Evolutionary conservation across 2,329 filamentous ascomycete genomes (phyloP).

Genomic region (Penicillium sp.): DNA sequence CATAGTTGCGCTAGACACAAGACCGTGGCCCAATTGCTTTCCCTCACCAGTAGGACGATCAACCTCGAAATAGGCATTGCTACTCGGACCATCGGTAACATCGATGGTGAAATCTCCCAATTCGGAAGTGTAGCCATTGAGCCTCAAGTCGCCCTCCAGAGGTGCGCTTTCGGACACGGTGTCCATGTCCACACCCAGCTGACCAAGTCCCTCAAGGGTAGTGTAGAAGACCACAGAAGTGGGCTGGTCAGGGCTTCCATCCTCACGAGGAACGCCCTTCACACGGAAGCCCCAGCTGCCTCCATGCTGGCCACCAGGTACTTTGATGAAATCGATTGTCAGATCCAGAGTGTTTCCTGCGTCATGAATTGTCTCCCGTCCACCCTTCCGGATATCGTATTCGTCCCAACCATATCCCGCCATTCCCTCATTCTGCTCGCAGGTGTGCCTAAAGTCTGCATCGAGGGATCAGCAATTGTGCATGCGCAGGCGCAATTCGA

Average conservation of each 20-base stretch:
- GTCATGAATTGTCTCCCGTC: slow-evolving; percentile 88
- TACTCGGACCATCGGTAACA: slow-evolving; percentile 71
- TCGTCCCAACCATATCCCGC: slow-evolving; percentile 97
- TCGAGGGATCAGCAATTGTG: slow-evolving; percentile 24
- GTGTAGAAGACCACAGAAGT: slow-evolving; percentile 83
- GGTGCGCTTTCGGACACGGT: slow-evolving; percentile 53
- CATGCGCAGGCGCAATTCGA: background rate
- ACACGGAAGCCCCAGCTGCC: slow-evolving; percentile 92
- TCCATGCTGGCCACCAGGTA: slow-evolving; percentile 80
- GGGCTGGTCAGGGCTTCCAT: slow-evolving; percentile 68
- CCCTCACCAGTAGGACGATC: slow-evolving; percentile 66
- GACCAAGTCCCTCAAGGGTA: slow-evolving; percentile 74
- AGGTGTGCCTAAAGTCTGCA: slow-evolving; percentile 85
- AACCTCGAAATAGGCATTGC: slow-evolving; percentile 60
- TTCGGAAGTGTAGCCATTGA: slow-evolving; percentile 70
- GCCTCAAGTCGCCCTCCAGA: slow-evolving; percentile 63
- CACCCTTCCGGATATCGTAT: slow-evolving; percentile 86
- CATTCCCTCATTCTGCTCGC: slow-evolving; percentile 93
- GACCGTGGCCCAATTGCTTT: slow-evolving; percentile 74
- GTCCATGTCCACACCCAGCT: slow-evolving; percentile 63
- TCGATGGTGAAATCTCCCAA: slow-evolving; percentile 80
- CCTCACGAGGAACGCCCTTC: slow-evolving; percentile 75
- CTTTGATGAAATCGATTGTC: slow-evolving; percentile 90
- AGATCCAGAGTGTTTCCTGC: slow-evolving; percentile 85
- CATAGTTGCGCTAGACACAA: slow-evolving; percentile 72